A percentile compares a stretch with the other conserved stretches of the same genome.
Conservation (phyloP, 192 early-diverging fungal species). For the Phlyctochytrium arcticum region DNA sequence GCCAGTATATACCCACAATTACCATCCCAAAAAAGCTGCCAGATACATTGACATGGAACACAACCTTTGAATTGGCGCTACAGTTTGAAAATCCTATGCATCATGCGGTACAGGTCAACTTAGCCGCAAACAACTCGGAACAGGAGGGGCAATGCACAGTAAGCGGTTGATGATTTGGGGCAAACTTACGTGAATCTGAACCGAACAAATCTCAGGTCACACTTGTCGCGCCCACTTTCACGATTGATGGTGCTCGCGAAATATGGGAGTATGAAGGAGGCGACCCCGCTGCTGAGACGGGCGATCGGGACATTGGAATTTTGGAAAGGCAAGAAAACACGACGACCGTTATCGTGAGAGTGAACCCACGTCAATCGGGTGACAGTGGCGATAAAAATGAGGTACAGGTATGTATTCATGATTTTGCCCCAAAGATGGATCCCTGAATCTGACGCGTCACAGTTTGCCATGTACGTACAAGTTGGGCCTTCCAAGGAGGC, state of each 20-base stretch:
- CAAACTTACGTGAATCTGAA: not conserved
- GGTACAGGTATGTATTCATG: no score
- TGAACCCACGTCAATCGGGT: no score
- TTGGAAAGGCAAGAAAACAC: slow-evolving; percentile 57
- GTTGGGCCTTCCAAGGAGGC: no score
- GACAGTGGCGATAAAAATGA: no score
- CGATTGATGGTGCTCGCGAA: slow-evolving; percentile 69
- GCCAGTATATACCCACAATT: slow-evolving; percentile 76
- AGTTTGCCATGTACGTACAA: no score
- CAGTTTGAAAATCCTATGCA: slow-evolving; percentile 81
- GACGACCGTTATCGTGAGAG: slow-evolving; percentile 55
- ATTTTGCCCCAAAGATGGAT: no score
- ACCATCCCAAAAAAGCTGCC: slow-evolving; percentile 47
- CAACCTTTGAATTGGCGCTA: slow-evolving; percentile 46
- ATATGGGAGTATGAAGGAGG: slow-evolving; percentile 76
- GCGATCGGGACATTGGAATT: not conserved
- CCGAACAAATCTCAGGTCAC: slow-evolving; percentile 35
- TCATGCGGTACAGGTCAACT: no score
- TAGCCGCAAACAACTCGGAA: slow-evolving; percentile 5
- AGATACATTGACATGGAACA: not conserved
- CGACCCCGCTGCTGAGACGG: not conserved
- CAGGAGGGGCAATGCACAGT: not conserved
- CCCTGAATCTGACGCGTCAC: no score
- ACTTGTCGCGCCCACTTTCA: slow-evolving; percentile 60
- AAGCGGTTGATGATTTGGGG: not conserved